Percentiles rank a stretch among this genome's conserved stretches.
phyloP scores from a whole-genome alignment of 2,329 filamentous ascomycete species.

The Helotiales sp. region DNA sequence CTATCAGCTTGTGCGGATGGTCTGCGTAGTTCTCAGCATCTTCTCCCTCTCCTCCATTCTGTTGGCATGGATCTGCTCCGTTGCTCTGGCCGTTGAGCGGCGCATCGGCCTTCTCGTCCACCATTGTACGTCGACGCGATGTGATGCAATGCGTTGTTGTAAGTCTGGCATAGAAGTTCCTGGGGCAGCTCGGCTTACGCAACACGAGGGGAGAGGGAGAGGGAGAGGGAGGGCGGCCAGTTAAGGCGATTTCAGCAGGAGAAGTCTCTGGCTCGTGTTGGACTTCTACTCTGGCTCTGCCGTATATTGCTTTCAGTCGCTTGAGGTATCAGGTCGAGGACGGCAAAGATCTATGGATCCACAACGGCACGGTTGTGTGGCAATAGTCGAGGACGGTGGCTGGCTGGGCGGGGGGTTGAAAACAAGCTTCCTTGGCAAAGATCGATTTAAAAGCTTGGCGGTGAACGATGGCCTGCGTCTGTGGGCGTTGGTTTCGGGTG shows the following conservation, averaged over 20 bases:
- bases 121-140: conserved; percentile 5
- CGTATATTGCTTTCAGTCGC: neutral
- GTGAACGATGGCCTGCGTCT: neutral
- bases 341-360: neutral
- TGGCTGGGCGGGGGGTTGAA: neutral
- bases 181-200: conserved; percentile 1
- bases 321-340: neutral
- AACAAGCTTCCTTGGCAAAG: neutral
- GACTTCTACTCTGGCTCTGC: neutral
- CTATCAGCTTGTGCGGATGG: conserved; percentile 33
- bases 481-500: too few relatives aligned
- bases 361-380: conserved; percentile 10
- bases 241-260: neutral
- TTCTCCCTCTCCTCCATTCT: conserved; percentile 10
- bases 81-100: conserved; percentile 16
- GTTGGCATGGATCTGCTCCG: conserved; percentile 12
- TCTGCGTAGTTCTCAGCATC: conserved; percentile 28
- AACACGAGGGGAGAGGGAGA: neutral
- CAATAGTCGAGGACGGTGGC: neutral
- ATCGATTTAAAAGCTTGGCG: neutral
- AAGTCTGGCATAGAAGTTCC: neutral
- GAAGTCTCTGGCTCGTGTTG: neutral
- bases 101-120: conserved; percentile 27
- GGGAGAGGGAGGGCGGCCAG: neutral
- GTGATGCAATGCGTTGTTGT: neutral